phyloP scores from a whole-genome alignment of 768 basidiomycete species.

The Leccinum rimulosum region DNA sequence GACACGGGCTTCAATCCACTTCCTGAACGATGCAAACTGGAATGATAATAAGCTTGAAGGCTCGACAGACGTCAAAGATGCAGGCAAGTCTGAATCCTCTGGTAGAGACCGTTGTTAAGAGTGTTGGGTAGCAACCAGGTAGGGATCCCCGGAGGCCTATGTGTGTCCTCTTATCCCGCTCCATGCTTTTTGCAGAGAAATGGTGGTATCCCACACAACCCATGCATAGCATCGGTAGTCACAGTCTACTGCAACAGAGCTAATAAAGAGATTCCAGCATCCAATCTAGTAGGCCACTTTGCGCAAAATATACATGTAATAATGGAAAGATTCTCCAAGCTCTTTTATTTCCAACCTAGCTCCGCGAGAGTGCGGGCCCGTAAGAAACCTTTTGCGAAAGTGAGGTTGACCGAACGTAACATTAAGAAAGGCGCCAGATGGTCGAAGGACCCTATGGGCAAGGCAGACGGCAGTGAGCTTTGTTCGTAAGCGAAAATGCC shows the following conservation, averaged over 20 bases:
- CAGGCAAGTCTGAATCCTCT: conserved; percentile 21
- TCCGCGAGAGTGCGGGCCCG: conserved; percentile 37
- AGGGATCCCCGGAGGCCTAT: background rate
- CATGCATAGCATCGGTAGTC: background rate
- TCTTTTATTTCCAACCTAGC: conserved; percentile 65
- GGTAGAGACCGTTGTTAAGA: conserved; percentile 21
- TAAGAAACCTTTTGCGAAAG: conserved; percentile 71
- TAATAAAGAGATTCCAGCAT: background rate
- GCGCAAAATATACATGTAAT: conserved; percentile 71
- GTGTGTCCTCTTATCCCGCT: conserved; percentile 9
- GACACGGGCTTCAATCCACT: background rate
- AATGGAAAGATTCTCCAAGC: conserved; percentile 80
- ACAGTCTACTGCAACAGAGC: background rate
- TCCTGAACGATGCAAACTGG: background rate
- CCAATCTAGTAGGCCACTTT: conserved; percentile 25
- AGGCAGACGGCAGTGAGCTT: background rate
- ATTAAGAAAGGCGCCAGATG: conserved; percentile 66
- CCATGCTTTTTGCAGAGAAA: conserved; percentile 13
- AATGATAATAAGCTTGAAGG: background rate
- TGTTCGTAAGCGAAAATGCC: background rate
- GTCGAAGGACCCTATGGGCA: conserved; percentile 56
- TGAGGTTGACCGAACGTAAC: conserved; percentile 90
- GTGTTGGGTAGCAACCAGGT: conserved; percentile 17
- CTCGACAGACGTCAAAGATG: conserved; percentile 19
- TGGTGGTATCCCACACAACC: background rate